Percentiles rank a stretch among this genome's conserved stretches.
These are phyloP conservation scores for Trametes sp. DNA, from an alignment of 1,284 basidiomycete species.

Conservation along the genomic window DNA sequence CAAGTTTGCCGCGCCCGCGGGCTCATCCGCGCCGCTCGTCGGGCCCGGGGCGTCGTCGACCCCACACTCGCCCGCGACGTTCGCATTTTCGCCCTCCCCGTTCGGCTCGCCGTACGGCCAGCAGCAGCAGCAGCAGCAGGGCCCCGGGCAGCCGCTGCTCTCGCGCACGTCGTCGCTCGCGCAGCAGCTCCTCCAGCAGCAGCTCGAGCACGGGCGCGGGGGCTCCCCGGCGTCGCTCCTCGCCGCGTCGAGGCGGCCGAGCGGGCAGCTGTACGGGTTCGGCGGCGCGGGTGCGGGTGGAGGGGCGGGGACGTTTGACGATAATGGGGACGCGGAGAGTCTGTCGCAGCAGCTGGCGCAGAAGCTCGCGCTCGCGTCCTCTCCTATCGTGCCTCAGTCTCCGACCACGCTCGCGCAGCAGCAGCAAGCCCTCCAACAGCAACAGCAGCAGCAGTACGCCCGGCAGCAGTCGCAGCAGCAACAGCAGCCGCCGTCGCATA, in stretches of 20 bases:
- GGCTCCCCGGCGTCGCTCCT: constrained; percentile 12
- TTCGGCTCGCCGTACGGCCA: constrained; percentile 13
- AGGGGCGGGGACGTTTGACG: constrained; percentile 4
- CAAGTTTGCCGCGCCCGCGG: constrained; percentile 61
- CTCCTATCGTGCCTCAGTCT: constrained; percentile 20
- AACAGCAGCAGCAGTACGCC: constrained; percentile 8
- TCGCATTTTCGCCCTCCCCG: constrained; percentile 23
- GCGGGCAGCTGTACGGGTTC: constrained; percentile 16
- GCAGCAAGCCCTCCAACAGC: constrained; percentile 5
- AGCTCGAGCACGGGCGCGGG: constrained; percentile 25
- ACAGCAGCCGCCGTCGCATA: constrained; percentile 37
- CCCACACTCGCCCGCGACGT: constrained; percentile 35
- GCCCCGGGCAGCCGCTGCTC: constrained; percentile 18
- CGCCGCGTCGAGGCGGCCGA: constrained; percentile 14
- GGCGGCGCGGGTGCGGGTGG: background rate
- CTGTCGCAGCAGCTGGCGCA: constrained; percentile 24
- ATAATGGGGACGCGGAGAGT: constrained; percentile 6
- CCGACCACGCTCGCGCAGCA: constrained; percentile 7
- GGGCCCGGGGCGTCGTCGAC: constrained; percentile 39
- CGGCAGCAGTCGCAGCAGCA: constrained; percentile 6
- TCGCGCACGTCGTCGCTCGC: constrained; percentile 31
- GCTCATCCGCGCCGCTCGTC: constrained; percentile 38
- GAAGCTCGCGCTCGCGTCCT: constrained; percentile 26
- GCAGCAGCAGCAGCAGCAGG: constrained; percentile 16
- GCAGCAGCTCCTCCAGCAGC: constrained; percentile 30